Percentiles rank a stretch among this genome's conserved stretches.
Conservation (phyloP, 1,284 basidiomycete genomes). For the Salmacisia buchloeana region DNA sequence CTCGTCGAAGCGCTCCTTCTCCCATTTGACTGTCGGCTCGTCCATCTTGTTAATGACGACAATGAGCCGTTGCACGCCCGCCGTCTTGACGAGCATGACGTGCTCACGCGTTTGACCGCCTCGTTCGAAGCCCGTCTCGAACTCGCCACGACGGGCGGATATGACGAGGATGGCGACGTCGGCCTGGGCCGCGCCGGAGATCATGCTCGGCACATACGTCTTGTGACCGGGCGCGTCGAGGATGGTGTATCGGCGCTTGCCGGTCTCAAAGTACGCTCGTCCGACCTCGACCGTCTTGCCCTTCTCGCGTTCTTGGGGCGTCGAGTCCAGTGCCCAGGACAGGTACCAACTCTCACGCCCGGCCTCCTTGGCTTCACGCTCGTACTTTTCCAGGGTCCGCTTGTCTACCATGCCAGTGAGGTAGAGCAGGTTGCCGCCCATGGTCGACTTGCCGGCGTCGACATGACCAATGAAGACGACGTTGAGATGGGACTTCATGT, state of each 20-base stretch:
- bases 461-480: conserved; percentile 50
- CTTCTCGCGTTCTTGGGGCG: conserved; percentile 48
- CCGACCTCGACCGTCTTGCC: conserved; percentile 51
- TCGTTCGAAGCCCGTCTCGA: conserved; percentile 49
- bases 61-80: conserved; percentile 48
- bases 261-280: conserved; percentile 49
- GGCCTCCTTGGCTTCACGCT: conserved; percentile 48
- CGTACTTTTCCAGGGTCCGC: conserved; percentile 50
- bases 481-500: conserved; percentile 48
- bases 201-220: conserved; percentile 49
- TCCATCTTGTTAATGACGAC: conserved; percentile 51
- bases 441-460: conserved; percentile 50
- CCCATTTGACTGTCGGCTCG: conserved; percentile 47
- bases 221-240: conserved; percentile 50
- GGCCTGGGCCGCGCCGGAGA: conserved; percentile 49
- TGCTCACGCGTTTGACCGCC: conserved; percentile 50
- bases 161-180: conserved; percentile 49
- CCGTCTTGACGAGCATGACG: conserved; percentile 49
- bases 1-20: conserved; percentile 46
- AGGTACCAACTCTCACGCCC: conserved; percentile 50
- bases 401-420: conserved; percentile 51
- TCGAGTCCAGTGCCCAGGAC: conserved; percentile 50
- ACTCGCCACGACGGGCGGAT: conserved; percentile 47
- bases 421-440: conserved; percentile 48
- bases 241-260: conserved; percentile 48